Evolutionary conservation across 1,284 basidiomycete genomes (phyloP).

Genomic region (Malassezia sympodialis): DNA sequence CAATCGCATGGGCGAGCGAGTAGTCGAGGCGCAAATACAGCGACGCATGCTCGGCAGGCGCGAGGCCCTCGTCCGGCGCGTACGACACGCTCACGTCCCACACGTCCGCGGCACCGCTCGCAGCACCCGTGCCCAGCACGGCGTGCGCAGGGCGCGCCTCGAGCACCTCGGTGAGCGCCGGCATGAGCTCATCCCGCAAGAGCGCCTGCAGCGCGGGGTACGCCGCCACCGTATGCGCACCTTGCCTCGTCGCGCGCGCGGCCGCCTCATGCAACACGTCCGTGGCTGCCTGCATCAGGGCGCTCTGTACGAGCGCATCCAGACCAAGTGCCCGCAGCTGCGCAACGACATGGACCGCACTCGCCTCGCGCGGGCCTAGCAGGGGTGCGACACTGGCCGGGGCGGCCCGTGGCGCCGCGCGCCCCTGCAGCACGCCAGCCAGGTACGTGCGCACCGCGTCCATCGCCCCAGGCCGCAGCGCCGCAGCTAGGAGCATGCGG

Average conservation of each 20-base stretch:
- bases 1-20: slow-evolving; percentile 26
- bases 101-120: background rate
- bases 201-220: slow-evolving; percentile 7
- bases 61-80: background rate
- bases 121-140: background rate
- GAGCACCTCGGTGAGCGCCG: slow-evolving; percentile 8
- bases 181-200: slow-evolving; percentile 8
- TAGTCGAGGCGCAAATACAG: slow-evolving; percentile 23
- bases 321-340: slow-evolving; percentile 15
- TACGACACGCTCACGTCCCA: slow-evolving; percentile 17
- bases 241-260: background rate
- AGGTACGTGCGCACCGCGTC: slow-evolving; percentile 5
- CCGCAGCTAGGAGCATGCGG: background rate
- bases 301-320: slow-evolving; percentile 9
- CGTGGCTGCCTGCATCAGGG: slow-evolving; percentile 5
- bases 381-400: background rate
- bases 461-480: slow-evolving; percentile 4
- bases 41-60: background rate
- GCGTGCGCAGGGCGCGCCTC: slow-evolving; percentile 2
- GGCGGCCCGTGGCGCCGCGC: background rate
- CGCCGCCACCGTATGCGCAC: background rate
- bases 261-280: slow-evolving; percentile 5
- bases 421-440: background rate
- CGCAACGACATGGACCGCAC: slow-evolving; percentile 7
- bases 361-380: background rate